A percentile compares a stretch with the other conserved stretches of the same genome.
phyloP scores from a whole-genome alignment of 352 stramenopile genomes.

The Detonula confervacea region DNA sequence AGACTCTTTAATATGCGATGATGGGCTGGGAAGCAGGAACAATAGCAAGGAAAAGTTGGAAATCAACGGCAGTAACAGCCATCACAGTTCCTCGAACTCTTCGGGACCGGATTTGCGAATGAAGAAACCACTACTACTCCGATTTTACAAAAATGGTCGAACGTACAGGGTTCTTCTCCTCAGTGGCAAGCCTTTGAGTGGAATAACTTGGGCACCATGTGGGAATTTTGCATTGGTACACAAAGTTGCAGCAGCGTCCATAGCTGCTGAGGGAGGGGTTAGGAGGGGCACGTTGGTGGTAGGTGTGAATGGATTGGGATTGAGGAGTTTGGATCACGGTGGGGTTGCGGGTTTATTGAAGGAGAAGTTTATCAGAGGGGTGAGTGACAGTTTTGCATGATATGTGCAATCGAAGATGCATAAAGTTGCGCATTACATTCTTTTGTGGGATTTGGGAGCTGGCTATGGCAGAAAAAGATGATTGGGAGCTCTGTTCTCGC shows the following conservation, averaged over 20 bases:
- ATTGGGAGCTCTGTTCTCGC: too few relatives aligned
- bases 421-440: too few relatives aligned
- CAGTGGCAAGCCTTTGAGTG: slow-evolving; percentile 46
- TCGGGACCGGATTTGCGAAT: slow-evolving; percentile 7
- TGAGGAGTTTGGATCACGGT: slow-evolving; percentile 54
- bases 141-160: slow-evolving; percentile 44
- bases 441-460: too few relatives aligned
- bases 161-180: slow-evolving; percentile 65
- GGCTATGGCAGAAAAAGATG: too few relatives aligned
- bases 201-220: slow-evolving; percentile 76
- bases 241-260: slow-evolving; percentile 17
- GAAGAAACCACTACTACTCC: slow-evolving; percentile 20
- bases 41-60: neutral
- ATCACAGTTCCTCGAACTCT: neutral
- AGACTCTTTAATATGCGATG: too few relatives aligned
- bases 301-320: slow-evolving; percentile 23
- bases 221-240: slow-evolving; percentile 84
- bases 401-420: too few relatives aligned
- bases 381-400: too few relatives aligned
- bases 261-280: slow-evolving; percentile 49
- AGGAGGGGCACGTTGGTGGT: slow-evolving; percentile 59
- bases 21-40: too few relatives aligned
- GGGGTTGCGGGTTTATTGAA: slow-evolving; percentile 32
- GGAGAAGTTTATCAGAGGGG: slow-evolving; percentile 35
- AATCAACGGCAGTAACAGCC: neutral